Conservation (phyloP, 164 flowering plant species). For the Saururus chinensis region DNA sequence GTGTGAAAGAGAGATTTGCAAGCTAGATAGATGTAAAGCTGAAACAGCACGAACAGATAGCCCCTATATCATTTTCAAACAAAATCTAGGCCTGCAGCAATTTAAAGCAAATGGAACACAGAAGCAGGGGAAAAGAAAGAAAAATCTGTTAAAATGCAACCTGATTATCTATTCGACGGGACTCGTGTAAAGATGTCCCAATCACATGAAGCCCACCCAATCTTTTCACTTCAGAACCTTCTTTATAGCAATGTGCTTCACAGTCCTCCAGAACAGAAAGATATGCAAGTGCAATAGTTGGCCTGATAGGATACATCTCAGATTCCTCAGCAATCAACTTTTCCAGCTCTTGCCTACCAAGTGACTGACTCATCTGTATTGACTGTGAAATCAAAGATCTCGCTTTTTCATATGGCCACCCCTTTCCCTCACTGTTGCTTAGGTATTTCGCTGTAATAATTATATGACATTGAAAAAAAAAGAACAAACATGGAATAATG, state of each 20-base stretch:
- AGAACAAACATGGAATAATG: neutral
- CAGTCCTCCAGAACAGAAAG: slow-evolving; percentile 67
- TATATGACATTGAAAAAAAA: neutral
- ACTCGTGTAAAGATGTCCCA: slow-evolving; percentile 95
- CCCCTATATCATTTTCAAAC: no score
- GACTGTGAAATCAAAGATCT: slow-evolving; percentile 63
- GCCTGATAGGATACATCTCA: slow-evolving; percentile 75
- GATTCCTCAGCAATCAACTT: slow-evolving; percentile 51
- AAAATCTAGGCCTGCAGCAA: no score
- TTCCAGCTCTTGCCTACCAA: slow-evolving; percentile 42
- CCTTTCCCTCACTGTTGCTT: slow-evolving; percentile 59
- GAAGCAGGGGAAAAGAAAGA: no score
- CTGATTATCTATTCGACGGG: slow-evolving; percentile 98
- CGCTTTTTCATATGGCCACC: slow-evolving; percentile 61
- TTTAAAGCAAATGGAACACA: no score
- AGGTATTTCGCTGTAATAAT: slow-evolving; percentile 57
- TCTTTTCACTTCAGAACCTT: slow-evolving; percentile 83
- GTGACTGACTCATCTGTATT: slow-evolving; percentile 67
- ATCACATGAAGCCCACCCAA: slow-evolving; percentile 99
- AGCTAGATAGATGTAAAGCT: no score
- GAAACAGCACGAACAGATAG: no score
- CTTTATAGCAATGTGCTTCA: slow-evolving; percentile 62
- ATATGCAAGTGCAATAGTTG: slow-evolving; percentile 72
- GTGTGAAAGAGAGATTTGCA: no score
- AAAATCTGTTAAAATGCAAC: slow-evolving; percentile 18